These are phyloP conservation scores for Esteya vermicola DNA, from an alignment of 2,329 filamentous ascomycete species.

Conservation along the genomic window DNA sequence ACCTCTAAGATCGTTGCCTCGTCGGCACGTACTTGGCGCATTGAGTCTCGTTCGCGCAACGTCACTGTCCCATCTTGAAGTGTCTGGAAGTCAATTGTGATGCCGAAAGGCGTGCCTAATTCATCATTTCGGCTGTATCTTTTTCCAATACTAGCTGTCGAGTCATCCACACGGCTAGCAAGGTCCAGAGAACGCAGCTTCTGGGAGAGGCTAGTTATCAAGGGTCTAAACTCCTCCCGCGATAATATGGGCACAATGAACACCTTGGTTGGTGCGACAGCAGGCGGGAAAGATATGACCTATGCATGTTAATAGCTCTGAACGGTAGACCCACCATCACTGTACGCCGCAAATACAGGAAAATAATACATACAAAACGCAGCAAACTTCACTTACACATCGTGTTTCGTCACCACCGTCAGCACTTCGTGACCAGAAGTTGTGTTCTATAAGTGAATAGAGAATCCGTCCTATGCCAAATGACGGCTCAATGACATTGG, in stretches of 20 bases:
- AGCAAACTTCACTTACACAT: conserved; percentile 47
- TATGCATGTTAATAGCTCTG: conserved; percentile 24
- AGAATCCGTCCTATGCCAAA: conserved; percentile 94
- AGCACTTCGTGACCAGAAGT: conserved; percentile 71
- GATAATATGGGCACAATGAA: conserved; percentile 79
- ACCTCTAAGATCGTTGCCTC: conserved; percentile 69
- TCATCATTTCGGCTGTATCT: conserved; percentile 92
- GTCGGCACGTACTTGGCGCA: conserved; percentile 74
- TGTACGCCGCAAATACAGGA: too few species aligned
- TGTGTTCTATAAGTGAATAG: conserved; percentile 86
- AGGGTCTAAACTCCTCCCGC: conserved; percentile 68
- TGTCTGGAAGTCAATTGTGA: conserved; percentile 94
- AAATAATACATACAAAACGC: neutral
- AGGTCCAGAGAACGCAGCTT: conserved; percentile 64
- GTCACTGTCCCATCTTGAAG: conserved; percentile 78
- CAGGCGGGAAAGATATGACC: conserved; percentile 40
- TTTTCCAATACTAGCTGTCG: conserved; percentile 84
- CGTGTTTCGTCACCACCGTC: conserved; percentile 68
- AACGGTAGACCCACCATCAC: too few species aligned
- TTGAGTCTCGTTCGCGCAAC: conserved; percentile 79
- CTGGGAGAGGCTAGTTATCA: conserved; percentile 56
- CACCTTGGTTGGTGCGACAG: conserved; percentile 87
- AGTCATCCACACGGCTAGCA: conserved; percentile 79
- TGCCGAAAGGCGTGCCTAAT: conserved; percentile 82
- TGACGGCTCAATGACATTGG: conserved; percentile 93